These are phyloP conservation scores for Microglena sp. DNA, from an alignment of 139 green algal genomes.

Conservation along the genomic window DNA sequence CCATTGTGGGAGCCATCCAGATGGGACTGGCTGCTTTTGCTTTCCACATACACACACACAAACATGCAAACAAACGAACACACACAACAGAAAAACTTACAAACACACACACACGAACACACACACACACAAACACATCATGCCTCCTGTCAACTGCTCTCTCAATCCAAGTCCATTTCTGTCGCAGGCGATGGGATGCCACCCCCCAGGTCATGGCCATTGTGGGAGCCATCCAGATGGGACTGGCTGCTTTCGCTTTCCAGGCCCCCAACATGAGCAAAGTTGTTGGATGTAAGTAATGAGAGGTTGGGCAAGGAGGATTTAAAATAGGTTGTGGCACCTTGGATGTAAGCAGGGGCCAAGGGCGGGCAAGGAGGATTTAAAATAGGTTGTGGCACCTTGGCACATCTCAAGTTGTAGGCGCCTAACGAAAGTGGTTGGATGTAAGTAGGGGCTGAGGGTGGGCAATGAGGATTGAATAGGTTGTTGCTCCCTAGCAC, in stretches of 20 bases:
- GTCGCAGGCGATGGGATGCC: constrained; percentile 43
- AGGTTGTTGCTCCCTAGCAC: no score
- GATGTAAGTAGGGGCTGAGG: no score
- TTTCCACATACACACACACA: no score
- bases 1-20: constrained; percentile 36
- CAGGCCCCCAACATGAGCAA: constrained; percentile 22
- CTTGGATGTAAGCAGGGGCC: no score
- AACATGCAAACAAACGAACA: no score
- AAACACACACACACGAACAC: background rate
- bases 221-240: constrained; percentile 37
- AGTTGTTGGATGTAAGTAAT: constrained; percentile 19
- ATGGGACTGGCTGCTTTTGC: constrained; percentile 34
- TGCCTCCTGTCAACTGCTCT: background rate
- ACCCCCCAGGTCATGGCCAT: constrained; percentile 47
- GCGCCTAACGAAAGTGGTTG: background rate
- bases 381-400: background rate
- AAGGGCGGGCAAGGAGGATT: no score
- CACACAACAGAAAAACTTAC: no score
- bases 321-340: background rate
- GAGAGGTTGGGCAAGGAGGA: background rate
- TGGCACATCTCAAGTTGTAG: background rate
- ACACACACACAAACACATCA: background rate
- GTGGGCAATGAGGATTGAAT: no score
- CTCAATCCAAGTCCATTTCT: background rate
- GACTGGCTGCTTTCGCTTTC: constrained; percentile 37